Evolutionary conservation across 1,284 basidiomycete species (phyloP).

Genomic region (Coriolopsis trogii): DNA sequence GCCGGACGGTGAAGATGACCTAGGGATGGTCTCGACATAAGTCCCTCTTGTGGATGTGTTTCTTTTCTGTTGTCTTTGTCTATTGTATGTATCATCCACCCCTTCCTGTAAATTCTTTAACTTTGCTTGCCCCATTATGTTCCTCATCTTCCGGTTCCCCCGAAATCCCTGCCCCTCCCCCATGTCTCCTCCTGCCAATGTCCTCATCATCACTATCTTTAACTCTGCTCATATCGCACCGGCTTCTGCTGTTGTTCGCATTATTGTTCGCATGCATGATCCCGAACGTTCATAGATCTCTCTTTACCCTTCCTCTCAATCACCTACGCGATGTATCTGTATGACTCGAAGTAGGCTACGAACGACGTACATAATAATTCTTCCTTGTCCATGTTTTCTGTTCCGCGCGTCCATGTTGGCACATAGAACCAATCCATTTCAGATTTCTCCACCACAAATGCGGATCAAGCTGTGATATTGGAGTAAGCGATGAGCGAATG

Average conservation of each 20-base stretch:
- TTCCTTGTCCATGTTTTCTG: background rate
- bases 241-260: constrained; percentile 11
- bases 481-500: background rate
- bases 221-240: constrained; percentile 7
- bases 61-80: background rate
- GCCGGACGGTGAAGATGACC: constrained; percentile 59
- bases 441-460: background rate
- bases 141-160: background rate
- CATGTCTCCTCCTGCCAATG: background rate
- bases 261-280: constrained; percentile 20
- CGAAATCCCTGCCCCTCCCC: background rate
- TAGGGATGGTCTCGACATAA: constrained; percentile 75
- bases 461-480: background rate
- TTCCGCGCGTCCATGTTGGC: background rate
- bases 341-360: constrained; percentile 16
- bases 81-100: background rate
- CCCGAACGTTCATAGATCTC: constrained; percentile 20
- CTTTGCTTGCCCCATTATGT: background rate
- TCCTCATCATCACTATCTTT: constrained; percentile 3
- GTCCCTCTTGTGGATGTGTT: background rate
- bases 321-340: constrained; percentile 22
- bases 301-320: constrained; percentile 12
- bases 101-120: background rate
- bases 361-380: constrained; percentile 18
- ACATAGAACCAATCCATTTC: too few relatives aligned